phyloP scores from a whole-genome alignment of 176 grass and related monocot species.

The Alloteropsis semialata region DNA sequence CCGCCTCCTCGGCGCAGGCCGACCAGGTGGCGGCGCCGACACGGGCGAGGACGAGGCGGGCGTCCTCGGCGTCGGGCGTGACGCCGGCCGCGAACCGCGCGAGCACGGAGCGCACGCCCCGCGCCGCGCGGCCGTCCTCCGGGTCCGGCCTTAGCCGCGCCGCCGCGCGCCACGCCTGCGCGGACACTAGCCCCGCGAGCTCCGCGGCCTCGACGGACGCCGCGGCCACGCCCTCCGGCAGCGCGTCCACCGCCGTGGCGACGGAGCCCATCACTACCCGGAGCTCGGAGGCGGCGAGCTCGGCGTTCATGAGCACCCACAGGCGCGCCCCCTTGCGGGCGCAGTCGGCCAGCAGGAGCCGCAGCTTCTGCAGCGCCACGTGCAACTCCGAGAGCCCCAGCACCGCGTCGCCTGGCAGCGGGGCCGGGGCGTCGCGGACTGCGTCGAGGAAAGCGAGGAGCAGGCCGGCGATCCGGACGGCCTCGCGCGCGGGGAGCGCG shows the following conservation, averaged over 20 bases:
- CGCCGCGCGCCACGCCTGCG: conserved; percentile 54
- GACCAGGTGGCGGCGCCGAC: conserved; percentile 51
- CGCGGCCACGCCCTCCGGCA: conserved; percentile 15
- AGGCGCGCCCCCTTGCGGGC: conserved; percentile 40
- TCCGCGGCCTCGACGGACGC: conserved; percentile 36
- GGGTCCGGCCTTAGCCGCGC: conserved; percentile 22
- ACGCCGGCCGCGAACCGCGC: conserved; percentile 32
- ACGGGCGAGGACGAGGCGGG: conserved; percentile 38
- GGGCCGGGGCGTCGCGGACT: background rate
- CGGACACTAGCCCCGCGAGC: conserved; percentile 34
- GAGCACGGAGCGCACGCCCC: conserved; percentile 56
- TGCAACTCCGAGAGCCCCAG: conserved; percentile 84
- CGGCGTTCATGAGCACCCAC: conserved; percentile 78
- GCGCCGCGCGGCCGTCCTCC: conserved; percentile 33
- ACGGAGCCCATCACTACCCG: conserved; percentile 54
- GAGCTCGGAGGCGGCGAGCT: conserved; percentile 53
- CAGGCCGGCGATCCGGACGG: conserved; percentile 55
- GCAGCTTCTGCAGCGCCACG: conserved; percentile 75
- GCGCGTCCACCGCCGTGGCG: conserved; percentile 55
- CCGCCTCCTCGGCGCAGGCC: conserved; percentile 52
- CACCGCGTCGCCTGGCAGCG: background rate
- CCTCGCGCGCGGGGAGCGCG: conserved; percentile 38
- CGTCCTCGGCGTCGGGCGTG: conserved; percentile 43
- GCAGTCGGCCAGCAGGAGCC: conserved; percentile 51
- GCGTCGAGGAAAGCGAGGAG: conserved; percentile 58